These are phyloP conservation scores for Dictyophora rubrovolvata DNA, from an alignment of 768 basidiomycete genomes.

Conservation along the genomic window DNA sequence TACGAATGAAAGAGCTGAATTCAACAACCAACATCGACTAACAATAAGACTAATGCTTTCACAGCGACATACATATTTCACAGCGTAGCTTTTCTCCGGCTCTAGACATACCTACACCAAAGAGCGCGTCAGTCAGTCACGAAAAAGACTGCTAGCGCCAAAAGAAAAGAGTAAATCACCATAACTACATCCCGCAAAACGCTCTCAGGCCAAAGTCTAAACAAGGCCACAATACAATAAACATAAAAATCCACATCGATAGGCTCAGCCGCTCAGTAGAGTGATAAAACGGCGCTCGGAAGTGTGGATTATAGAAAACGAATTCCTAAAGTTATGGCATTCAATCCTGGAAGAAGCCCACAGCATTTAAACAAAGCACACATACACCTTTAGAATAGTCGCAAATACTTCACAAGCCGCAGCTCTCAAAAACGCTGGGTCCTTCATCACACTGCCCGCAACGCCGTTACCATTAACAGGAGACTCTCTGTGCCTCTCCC, in stretches of 20 bases:
- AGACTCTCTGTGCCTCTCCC: neutral
- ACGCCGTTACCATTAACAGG: neutral
- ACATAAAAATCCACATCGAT: slow-evolving; percentile 6
- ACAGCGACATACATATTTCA: slow-evolving; percentile 3
- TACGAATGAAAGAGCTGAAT: neutral
- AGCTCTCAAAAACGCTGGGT: neutral
- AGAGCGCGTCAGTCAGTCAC: neutral
- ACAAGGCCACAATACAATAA: slow-evolving; percentile 5
- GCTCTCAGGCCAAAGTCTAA: neutral
- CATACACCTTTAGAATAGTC: neutral
- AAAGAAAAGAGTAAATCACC: neutral
- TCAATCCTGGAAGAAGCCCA: neutral
- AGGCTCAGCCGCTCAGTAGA: neutral
- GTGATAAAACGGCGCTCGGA: neutral
- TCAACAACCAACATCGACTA: neutral
- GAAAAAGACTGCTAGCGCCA: no score
- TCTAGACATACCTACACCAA: slow-evolving; percentile 1
- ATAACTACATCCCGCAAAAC: neutral
- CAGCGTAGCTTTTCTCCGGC: slow-evolving; percentile 3
- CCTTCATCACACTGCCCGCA: neutral
- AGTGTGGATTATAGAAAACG: neutral
- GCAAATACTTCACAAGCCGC: neutral
- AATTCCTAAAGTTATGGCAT: neutral
- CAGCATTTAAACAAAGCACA: neutral
- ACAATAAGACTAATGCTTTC: slow-evolving; percentile 3